A percentile compares a stretch with the other conserved stretches of the same genome.
phyloP scores from a whole-genome alignment of 352 stramenopile species.

The Phytophthora crassamura region DNA sequence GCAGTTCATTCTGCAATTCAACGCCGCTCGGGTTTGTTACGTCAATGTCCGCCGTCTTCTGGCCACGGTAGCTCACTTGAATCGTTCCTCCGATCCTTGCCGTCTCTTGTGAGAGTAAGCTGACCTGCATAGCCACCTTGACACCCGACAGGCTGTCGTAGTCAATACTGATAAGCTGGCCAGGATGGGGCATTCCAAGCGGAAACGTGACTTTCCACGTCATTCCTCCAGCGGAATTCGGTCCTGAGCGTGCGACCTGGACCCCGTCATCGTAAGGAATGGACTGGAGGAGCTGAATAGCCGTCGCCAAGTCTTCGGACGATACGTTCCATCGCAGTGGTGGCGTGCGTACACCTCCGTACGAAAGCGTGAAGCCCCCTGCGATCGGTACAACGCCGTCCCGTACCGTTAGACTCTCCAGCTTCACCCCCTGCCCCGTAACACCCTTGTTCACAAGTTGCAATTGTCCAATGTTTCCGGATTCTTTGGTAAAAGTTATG shows the following conservation, averaged over 20 bases:
- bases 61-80: constrained; percentile 36
- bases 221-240: constrained; percentile 43
- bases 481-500: constrained; percentile 33
- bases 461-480: constrained; percentile 39
- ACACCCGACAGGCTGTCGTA: constrained; percentile 44
- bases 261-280: constrained; percentile 65
- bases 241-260: constrained; percentile 46
- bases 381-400: constrained; percentile 46
- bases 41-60: constrained; percentile 45
- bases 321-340: constrained; percentile 82
- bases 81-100: constrained; percentile 49
- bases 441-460: constrained; percentile 24
- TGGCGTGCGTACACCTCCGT: constrained; percentile 57
- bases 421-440: constrained; percentile 27
- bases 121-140: constrained; percentile 43
- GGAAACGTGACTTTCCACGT: constrained; percentile 69
- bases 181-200: constrained; percentile 40
- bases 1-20: constrained; percentile 36
- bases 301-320: constrained; percentile 76
- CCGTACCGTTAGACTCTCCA: constrained; percentile 42
- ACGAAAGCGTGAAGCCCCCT: constrained; percentile 59
- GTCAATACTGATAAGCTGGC: constrained; percentile 35
- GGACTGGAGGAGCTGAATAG: constrained; percentile 71
- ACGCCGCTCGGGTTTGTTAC: constrained; percentile 23
- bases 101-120: constrained; percentile 45